Evolutionary conservation across 768 basidiomycete species (phyloP).

Genomic region (Termitomyces titanicus): DNA sequence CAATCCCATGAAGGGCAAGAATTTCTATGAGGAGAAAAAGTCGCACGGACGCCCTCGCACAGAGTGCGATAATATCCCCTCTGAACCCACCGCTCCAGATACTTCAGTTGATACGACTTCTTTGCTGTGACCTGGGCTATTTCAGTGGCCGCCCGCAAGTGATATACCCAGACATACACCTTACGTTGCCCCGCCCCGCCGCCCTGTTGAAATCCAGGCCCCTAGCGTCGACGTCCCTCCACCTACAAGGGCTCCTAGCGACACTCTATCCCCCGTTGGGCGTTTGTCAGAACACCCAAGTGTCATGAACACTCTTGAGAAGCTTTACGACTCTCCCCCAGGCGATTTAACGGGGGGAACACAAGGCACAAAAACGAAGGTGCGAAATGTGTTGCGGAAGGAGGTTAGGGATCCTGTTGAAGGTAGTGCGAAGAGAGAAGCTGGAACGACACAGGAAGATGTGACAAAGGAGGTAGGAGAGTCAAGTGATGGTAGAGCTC

Average conservation of each 20-base stretch:
- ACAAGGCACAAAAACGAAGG: not conserved
- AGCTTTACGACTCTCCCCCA: not conserved
- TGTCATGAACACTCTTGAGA: not conserved
- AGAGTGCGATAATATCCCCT: not conserved
- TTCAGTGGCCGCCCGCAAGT: not conserved
- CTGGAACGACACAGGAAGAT: not conserved
- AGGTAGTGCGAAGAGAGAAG: not conserved
- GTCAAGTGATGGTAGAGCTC: not conserved
- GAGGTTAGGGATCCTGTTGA: not conserved
- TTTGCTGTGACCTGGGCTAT: not conserved
- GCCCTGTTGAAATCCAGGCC: not conserved
- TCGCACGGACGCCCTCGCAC: not conserved
- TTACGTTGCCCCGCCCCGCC: not conserved
- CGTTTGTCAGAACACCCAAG: not conserved
- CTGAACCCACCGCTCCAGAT: not conserved
- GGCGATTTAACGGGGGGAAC: not conserved
- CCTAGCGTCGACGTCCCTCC: not conserved
- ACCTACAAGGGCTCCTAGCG: not conserved
- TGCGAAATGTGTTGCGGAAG: not conserved
- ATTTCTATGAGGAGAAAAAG: not conserved
- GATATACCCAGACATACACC: not conserved
- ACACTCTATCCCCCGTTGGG: not conserved
- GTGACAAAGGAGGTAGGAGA: not conserved
- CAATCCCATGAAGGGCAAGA: not conserved
- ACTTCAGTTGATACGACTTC: not conserved